phyloP scores from a whole-genome alignment of 1,139 yeast genomes.

The Spathaspora jeffriesii region DNA sequence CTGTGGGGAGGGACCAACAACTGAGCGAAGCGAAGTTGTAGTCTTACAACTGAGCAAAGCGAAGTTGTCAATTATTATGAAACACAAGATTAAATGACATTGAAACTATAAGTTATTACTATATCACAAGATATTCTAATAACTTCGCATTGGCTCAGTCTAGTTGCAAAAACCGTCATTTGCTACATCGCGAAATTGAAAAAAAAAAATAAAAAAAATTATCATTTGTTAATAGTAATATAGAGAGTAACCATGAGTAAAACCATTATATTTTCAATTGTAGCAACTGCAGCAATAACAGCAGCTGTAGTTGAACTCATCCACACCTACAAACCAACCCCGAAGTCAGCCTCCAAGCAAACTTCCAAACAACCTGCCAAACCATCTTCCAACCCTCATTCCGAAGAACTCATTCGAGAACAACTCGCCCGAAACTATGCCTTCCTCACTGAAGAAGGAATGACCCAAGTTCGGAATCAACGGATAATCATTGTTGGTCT shows the following conservation, averaged over 20 bases:
- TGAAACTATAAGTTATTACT: too few species aligned
- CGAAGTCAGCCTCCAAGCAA: neutral
- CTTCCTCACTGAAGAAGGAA: conserved; percentile 83
- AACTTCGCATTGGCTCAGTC: conserved; percentile 20
- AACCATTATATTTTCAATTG: conserved; percentile 27
- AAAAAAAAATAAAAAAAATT: neutral
- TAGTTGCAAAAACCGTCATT: neutral
- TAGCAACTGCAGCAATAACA: conserved; percentile 39
- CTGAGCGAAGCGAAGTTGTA: too few species aligned
- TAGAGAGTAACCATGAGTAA: conserved; percentile 6
- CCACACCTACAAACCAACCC: conserved; percentile 26
- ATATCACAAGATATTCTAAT: too few species aligned
- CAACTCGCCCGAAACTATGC: conserved; percentile 94
- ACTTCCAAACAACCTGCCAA: neutral
- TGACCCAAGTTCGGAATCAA: conserved; percentile 72
- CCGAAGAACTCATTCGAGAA: conserved; percentile 80
- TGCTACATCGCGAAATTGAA: conserved; percentile 20
- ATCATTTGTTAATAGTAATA: neutral
- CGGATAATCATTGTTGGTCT: conserved; percentile 91
- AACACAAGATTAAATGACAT: too few species aligned
- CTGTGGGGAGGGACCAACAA: conserved; percentile 79
- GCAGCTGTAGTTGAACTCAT: conserved; percentile 39
- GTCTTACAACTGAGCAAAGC: too few species aligned
- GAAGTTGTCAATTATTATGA: too few species aligned
- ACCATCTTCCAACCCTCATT: conserved; percentile 30